A percentile compares a stretch with the other conserved stretches of the same genome.
These are phyloP conservation scores for Gyrodon lividus DNA, from an alignment of 768 basidiomycete species.

Conservation along the genomic window DNA sequence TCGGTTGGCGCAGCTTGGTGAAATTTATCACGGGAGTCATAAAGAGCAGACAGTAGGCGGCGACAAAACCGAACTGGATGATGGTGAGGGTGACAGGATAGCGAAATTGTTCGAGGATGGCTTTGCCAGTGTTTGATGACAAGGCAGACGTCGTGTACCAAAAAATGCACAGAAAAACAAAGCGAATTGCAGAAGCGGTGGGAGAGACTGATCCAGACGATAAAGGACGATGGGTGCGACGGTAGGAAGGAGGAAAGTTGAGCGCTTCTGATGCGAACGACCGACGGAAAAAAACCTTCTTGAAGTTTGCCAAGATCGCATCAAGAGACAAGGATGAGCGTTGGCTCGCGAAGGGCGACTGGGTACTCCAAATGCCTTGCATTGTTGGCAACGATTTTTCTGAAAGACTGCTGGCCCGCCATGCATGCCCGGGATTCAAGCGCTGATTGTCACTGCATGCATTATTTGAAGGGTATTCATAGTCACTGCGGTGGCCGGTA, in stretches of 20 bases:
- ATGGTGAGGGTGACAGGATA: slow-evolving; percentile 98
- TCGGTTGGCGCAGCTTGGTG: slow-evolving; percentile 68
- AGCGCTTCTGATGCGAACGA: slow-evolving; percentile 12
- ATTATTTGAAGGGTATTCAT: slow-evolving; percentile 18
- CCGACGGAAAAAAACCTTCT: slow-evolving; percentile 17
- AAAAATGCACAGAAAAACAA: slow-evolving; percentile 78
- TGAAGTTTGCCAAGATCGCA: slow-evolving; percentile 15
- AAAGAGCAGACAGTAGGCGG: slow-evolving; percentile 79
- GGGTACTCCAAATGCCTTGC: slow-evolving; percentile 8
- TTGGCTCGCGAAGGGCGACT: slow-evolving; percentile 1
- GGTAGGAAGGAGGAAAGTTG: slow-evolving; percentile 22
- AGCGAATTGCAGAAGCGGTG: slow-evolving; percentile 41
- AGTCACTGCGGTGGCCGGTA: slow-evolving; percentile 5
- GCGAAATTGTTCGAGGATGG: slow-evolving; percentile 87
- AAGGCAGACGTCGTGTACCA: slow-evolving; percentile 96
- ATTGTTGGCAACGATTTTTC: slow-evolving; percentile 10
- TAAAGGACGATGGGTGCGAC: slow-evolving; percentile 22
- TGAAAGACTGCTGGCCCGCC: slow-evolving; percentile 24
- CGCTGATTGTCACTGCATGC: slow-evolving; percentile 17
- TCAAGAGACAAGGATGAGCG: slow-evolving; percentile 8
- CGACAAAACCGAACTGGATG: slow-evolving; percentile 95
- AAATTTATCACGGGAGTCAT: slow-evolving; percentile 75
- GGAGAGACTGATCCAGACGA: slow-evolving; percentile 15
- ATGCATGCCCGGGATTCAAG: slow-evolving; percentile 12
- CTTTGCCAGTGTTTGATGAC: slow-evolving; percentile 95